These are phyloP conservation scores for Tolypocladium endophyticum DNA, from an alignment of 2,329 filamentous ascomycete genomes.

Conservation along the genomic window DNA sequence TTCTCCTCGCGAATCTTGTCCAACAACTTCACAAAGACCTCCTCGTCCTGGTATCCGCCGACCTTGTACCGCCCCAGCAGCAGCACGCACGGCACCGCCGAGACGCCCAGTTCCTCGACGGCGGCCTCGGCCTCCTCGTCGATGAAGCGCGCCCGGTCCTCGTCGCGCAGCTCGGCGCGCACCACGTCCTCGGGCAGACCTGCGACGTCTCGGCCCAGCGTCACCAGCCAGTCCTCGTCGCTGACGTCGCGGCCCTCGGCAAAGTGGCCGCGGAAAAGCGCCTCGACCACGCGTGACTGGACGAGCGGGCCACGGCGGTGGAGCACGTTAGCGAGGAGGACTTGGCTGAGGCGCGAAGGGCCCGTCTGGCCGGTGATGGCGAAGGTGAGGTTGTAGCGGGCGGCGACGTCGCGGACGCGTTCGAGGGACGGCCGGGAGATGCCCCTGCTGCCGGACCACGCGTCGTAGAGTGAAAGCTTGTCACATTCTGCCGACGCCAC, in stretches of 20 bases:
- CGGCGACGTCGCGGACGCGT: conserved; percentile 21
- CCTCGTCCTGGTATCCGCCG: conserved; percentile 59
- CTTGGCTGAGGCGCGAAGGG: conserved; percentile 33
- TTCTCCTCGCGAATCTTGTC: conserved; percentile 33
- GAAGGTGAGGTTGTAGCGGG: conserved; percentile 27
- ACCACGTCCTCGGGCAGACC: conserved; percentile 18
- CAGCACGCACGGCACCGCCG: conserved; percentile 64
- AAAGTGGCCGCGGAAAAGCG: conserved; percentile 32
- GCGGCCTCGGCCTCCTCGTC: conserved; percentile 20
- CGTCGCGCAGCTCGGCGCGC: conserved; percentile 16
- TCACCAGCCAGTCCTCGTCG: conserved; percentile 25
- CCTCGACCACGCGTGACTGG: conserved; percentile 29
- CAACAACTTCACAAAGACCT: conserved; percentile 57
- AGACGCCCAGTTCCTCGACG: conserved; percentile 27
- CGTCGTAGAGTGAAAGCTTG: conserved; percentile 25
- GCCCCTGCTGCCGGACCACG: conserved; percentile 14
- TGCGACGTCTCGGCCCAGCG: conserved; percentile 18
- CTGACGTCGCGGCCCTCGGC: conserved; percentile 30
- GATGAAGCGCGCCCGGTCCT: conserved; percentile 14
- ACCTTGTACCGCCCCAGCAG: conserved; percentile 59
- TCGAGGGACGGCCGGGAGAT: conserved; percentile 15
- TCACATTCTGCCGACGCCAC: conserved; percentile 14
- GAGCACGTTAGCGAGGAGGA: conserved; percentile 33
- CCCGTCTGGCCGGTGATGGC: conserved; percentile 31
- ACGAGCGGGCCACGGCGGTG: conserved; percentile 15